Conservation (phyloP, 306 rosid species). For the Prunus salicina region DNA sequence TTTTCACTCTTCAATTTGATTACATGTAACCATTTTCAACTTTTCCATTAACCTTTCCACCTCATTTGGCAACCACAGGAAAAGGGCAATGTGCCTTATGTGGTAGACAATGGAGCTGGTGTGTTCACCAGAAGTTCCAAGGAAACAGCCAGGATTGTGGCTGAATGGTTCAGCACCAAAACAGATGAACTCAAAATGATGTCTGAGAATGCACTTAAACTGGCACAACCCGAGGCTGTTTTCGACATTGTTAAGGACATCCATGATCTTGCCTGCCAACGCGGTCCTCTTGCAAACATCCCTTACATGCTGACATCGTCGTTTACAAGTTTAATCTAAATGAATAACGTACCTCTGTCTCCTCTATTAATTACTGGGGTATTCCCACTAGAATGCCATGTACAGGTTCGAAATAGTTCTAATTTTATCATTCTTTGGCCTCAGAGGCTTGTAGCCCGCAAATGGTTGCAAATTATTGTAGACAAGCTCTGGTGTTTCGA, state of each 20-base stretch:
- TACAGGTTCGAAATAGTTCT: constrained; percentile 60
- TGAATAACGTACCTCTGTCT: neutral
- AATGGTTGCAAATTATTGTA: constrained; percentile 28
- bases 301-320: constrained; percentile 83
- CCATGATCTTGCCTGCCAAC: constrained; percentile 70
- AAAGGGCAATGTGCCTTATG: constrained; percentile 95
- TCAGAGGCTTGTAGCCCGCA: constrained; percentile 24
- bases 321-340: constrained; percentile 63
- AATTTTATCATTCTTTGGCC: constrained; percentile 46
- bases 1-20: neutral
- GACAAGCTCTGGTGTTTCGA: constrained; percentile 26
- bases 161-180: constrained; percentile 86
- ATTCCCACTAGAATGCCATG: constrained; percentile 37
- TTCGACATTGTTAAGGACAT: constrained; percentile 88
- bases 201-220: constrained; percentile 78
- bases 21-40: neutral
- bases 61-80: constrained; percentile 49
- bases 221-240: constrained; percentile 96
- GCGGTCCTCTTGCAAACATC: constrained; percentile 58
- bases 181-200: constrained; percentile 58
- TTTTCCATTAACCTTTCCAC: constrained; percentile 7
- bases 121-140: constrained; percentile 89
- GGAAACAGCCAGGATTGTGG: constrained; percentile 76
- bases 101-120: constrained; percentile 92
- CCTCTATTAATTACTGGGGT: neutral